Conservation (phyloP, 192 early-diverging fungal genomes). For the Phycomyces nitens region DNA sequence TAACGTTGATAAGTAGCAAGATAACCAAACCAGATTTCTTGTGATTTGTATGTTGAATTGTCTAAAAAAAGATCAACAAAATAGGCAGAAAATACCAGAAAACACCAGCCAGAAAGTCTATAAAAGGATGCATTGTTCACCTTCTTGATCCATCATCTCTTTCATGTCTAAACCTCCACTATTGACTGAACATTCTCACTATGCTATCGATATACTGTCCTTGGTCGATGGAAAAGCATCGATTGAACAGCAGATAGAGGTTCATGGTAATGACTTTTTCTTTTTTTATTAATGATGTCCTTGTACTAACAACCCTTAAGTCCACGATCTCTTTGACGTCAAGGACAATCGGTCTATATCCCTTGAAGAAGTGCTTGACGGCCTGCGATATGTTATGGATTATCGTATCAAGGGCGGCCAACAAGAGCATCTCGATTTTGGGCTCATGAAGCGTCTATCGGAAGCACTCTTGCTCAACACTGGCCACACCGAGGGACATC, state of each 20-base stretch:
- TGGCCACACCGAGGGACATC: conserved; percentile 56
- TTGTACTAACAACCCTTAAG: too few relatives aligned
- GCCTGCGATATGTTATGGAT: conserved; percentile 93
- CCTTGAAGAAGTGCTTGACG: conserved; percentile 76
- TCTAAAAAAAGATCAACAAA: too few relatives aligned
- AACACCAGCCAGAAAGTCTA: too few relatives aligned
- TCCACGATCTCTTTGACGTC: conserved; percentile 81
- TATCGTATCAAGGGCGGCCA: conserved; percentile 85
- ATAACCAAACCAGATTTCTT: too few relatives aligned
- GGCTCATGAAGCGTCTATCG: conserved; percentile 82
- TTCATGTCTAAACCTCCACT: too few relatives aligned
- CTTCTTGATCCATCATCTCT: too few relatives aligned
- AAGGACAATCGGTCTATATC: conserved; percentile 64
- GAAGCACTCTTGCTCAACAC: conserved; percentile 84
- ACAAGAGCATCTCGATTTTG: conserved; percentile 74
- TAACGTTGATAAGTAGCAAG: too few relatives aligned
- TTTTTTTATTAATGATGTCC: too few relatives aligned
- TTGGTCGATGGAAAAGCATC: conserved; percentile 28
- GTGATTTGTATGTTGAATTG: too few relatives aligned
- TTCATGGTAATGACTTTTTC: conserved; percentile 37
- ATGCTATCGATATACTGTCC: conserved; percentile 13
- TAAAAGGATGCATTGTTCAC: too few relatives aligned
- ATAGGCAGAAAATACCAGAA: too few relatives aligned
- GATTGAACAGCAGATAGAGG: conserved; percentile 65
- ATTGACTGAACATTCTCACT: neutral